Base-by-base conservation (phyloP, 495 filamentous ascomycete genomes). In the Penicillium verhagenii region DNA sequence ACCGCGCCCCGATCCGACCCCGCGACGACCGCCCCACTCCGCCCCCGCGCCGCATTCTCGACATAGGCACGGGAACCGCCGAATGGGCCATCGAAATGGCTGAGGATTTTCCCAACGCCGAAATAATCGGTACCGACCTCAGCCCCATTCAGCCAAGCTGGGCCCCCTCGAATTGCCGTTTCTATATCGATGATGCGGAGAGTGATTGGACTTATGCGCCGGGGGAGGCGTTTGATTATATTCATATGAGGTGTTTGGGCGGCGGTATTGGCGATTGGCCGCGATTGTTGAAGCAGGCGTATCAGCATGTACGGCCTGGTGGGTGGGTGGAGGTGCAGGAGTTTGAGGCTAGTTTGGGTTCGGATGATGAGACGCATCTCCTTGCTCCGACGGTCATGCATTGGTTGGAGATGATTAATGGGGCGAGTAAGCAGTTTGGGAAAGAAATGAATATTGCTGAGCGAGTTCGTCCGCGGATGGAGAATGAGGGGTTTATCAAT, bases 61-160 rank as follows among this genome's bases (percentile, higher is more conserved):
- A 78, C 54, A 64, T 78, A 31, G 78, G 78, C 52, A 86, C 83
- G 0, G 83, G 82, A 13, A 84, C 82, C 0, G 84, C 79, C 14
- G 78, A 79, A 47, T 86, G 82, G 83, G 82, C 79, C n/a, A 71
- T 82, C 28, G 83, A 86, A 52, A 79, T 84, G 52, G 84, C 78
- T 2, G 85, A 89, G 54, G 53, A 75, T 9, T 83, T 79, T 61
- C 81, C 81, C 7, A 53, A 69, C 47, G 74, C 82, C 4, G 78
- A 78, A 23, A 70, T 89, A 11, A 65, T 86, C 14, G 88, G 87
- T 14, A 79, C 87, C 23, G 88, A 91, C 60, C 72, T 90, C 33
- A 75, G 70, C 49, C 77, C 79, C 19, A 81, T 81, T 48, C 77
- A 82, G 56, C 75, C 77, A n/a, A 68, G 52, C 48, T 80, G 72